Base-by-base conservation (phyloP, 345 rosid species). In the Hibiscus trionum region DNA sequence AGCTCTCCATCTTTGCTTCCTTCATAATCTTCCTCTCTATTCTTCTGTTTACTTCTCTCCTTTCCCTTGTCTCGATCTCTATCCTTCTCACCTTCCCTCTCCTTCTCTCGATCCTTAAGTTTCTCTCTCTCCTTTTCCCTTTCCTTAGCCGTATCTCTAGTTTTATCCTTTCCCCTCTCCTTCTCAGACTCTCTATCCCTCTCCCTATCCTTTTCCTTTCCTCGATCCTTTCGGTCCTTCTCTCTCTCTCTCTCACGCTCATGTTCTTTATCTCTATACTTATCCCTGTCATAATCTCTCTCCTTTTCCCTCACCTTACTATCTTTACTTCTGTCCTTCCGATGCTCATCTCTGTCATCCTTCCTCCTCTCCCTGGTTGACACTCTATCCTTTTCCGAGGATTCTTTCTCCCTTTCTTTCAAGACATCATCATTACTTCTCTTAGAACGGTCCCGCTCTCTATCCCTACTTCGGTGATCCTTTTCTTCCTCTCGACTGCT, bases 81-180 rank as follows among this genome's bases (percentile, higher is more conserved):
- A 35, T 77, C 77, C 73, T 76, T 78, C 58, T 84, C 90, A 57
- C 68, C 72, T 65, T 81, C 88, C 75, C 80, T 84, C 44, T 86
- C 90, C 77, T 77, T 79, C 76, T 79, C 80, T 70, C 79, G 70
- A 63, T 78, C 86, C 76, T 82, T 82, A 19, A 60, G 64, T 76
- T 78, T 88, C 76, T 86, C 91, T 74, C 79, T 78, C 57, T 69
- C 81, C 61, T 74, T 81, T 56, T 80, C 87, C 58, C 80, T 84
- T n/a, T 83, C 86, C 78, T 80, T 85, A 7, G 83, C 88, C 77
- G 73, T 75, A 16, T 82, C 83, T 26, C 57, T 81, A 57, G 70
- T 89, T 75, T 84, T 81, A 24, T 86, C 88, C 56, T 61, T 80
- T 71, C 81, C 91, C 79, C 78, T 81, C 56, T 83, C 87, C 74